These are phyloP conservation scores for Massarina eburnea DNA, from an alignment of 2,329 filamentous ascomycete genomes.

Conservation along the genomic window DNA sequence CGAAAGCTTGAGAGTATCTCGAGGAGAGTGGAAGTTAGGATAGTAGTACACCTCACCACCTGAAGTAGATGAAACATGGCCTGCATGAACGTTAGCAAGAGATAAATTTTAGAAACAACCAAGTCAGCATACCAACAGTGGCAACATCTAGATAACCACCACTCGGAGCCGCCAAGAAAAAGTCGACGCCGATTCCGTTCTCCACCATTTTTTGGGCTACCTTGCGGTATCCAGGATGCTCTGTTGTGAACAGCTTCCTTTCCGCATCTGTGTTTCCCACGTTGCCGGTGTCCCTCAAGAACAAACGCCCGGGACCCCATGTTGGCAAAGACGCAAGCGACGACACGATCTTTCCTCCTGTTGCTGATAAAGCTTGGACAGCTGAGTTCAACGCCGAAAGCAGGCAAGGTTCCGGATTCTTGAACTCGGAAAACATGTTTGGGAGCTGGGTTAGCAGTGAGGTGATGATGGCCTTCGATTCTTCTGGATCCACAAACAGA, in stretches of 20 bases:
- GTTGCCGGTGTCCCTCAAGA: constrained; percentile 85
- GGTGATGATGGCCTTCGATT: constrained; percentile 83
- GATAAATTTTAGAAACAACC: not conserved
- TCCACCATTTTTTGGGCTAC: constrained; percentile 84
- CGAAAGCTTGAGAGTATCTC: constrained; percentile 81
- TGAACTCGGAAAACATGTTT: constrained; percentile 80
- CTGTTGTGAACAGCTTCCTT: constrained; percentile 87
- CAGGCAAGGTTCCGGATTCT: constrained; percentile 87
- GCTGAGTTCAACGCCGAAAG: constrained; percentile 83
- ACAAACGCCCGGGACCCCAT: constrained; percentile 83
- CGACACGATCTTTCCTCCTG: constrained; percentile 90
- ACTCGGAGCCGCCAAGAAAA: constrained; percentile 89
- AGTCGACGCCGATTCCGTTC: constrained; percentile 83
- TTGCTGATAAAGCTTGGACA: constrained; percentile 78
- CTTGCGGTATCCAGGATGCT: constrained; percentile 86
- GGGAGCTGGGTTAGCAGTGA: constrained; percentile 84
- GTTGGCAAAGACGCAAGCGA: constrained; percentile 86
- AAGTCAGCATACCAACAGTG: constrained; percentile 74
- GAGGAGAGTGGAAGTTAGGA: constrained; percentile 87
- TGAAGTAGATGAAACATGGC: constrained; percentile 83
- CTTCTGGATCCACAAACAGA: constrained; percentile 90
- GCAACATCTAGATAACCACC: constrained; percentile 92
- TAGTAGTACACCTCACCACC: constrained; percentile 97
- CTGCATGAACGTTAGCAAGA: constrained; percentile 45
- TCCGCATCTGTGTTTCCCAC: constrained; percentile 79